Percentiles rank a stretch among this genome's conserved stretches.
These are phyloP conservation scores for Umbelopsis sp. DNA, from an alignment of 371 early-diverging fungal species.

Conservation along the genomic window DNA sequence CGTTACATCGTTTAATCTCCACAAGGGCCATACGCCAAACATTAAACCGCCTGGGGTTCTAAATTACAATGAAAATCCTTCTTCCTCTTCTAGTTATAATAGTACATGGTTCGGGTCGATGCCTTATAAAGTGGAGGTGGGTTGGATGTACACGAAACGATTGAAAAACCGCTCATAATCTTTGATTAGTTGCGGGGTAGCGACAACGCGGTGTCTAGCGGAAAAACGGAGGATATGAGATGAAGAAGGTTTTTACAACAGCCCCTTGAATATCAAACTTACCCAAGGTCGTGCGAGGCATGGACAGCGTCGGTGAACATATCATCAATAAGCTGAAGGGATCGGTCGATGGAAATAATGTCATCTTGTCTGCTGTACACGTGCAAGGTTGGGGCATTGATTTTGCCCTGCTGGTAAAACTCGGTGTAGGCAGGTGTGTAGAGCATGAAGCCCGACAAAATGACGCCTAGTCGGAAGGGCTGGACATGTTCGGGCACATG, in stretches of 20 bases:
- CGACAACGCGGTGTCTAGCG: slow-evolving; percentile 3
- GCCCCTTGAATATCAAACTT: not conserved
- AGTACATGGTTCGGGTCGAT: not conserved
- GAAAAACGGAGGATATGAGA: not conserved
- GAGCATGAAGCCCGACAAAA: not conserved
- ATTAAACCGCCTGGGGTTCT: no score
- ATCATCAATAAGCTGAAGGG: not conserved
- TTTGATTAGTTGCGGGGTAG: not conserved
- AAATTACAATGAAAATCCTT: no score
- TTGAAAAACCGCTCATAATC: slow-evolving; percentile 1
- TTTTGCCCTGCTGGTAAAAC: not conserved
- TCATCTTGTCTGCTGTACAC: not conserved
- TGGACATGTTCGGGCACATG: not conserved
- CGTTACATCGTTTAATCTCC: not conserved
- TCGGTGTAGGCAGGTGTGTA: not conserved
- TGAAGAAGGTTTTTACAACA: no score
- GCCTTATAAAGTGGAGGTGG: not conserved
- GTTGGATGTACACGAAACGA: slow-evolving; percentile 13
- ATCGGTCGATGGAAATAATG: slow-evolving; percentile 4
- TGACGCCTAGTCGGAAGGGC: not conserved
- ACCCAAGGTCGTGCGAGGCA: not conserved
- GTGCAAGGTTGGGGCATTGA: slow-evolving; percentile 3
- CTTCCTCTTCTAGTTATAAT: not conserved
- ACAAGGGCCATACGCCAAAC: no score
- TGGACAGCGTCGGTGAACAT: not conserved